Evolutionary conservation across 2,329 filamentous ascomycete species (phyloP).

Genomic region (Zelopaecilomyces penicillatus): DNA sequence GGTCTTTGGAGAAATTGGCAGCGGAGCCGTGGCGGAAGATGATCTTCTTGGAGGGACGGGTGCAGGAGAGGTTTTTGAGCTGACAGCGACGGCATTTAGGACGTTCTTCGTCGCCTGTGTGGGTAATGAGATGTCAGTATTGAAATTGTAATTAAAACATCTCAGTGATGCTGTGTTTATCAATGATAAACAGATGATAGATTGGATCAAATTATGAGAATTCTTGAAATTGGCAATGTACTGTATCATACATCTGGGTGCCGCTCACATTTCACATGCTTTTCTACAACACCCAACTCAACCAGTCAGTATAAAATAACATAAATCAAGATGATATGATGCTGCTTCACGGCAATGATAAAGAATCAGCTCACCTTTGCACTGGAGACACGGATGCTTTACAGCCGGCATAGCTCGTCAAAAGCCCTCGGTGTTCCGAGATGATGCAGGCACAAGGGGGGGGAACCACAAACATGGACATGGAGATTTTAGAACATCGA

Average conservation of each 20-base stretch:
- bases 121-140: constrained; percentile 1
- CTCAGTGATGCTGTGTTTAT: background rate
- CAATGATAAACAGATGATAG: too few relatives aligned
- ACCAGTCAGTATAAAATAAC: background rate
- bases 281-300: constrained; percentile 15
- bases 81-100: constrained; percentile 28
- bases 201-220: background rate
- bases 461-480: too few relatives aligned
- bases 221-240: too few relatives aligned
- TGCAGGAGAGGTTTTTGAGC: constrained; percentile 24
- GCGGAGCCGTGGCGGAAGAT: constrained; percentile 28
- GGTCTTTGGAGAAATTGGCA: constrained; percentile 24
- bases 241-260: background rate
- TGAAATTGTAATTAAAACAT: background rate
- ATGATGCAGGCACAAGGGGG: too few relatives aligned
- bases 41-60: constrained; percentile 24
- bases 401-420: constrained; percentile 20
- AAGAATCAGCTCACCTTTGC: constrained; percentile 21
- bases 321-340: too few relatives aligned
- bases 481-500: too few relatives aligned
- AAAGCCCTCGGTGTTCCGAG: too few relatives aligned
- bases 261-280: constrained; percentile 27
- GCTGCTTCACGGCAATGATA: background rate
- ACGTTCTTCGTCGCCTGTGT: constrained; percentile 28
- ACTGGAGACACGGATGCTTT: constrained; percentile 26